Evolutionary conservation across 306 rosid genomes (phyloP).

Genomic region (Corylus americana): DNA sequence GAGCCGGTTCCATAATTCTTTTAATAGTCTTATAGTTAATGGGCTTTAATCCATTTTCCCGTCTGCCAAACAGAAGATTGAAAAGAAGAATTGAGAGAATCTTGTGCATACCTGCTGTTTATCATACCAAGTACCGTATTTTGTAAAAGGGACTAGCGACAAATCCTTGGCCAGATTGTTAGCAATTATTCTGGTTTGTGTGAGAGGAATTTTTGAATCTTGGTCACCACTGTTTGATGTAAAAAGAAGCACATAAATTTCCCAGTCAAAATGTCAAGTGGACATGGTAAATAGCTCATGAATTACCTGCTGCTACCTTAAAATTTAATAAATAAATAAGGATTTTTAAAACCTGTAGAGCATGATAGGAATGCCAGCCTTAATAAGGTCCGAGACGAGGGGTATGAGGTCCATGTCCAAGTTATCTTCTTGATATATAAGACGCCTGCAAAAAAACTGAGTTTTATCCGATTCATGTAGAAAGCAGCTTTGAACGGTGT

Average conservation of each 20-base stretch:
- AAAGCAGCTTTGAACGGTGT: too few species aligned
- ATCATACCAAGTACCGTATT: not conserved
- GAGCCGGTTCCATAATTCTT: too few species aligned
- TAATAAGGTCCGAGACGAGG: constrained; percentile 6
- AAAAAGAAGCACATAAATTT: not conserved
- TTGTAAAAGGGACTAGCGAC: not conserved
- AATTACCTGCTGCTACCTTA: not conserved
- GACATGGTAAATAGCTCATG: not conserved
- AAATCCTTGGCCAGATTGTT: constrained; percentile 2
- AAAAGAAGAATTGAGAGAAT: not conserved
- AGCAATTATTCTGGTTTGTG: constrained; percentile 7
- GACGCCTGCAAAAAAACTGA: not conserved
- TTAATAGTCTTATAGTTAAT: too few species aligned
- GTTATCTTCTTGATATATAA: constrained; percentile 4
- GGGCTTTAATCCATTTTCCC: too few species aligned
- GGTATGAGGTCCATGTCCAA: constrained; percentile 1
- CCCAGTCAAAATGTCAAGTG: not conserved
- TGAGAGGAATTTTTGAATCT: constrained; percentile 10
- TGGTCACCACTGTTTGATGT: constrained; percentile 2
- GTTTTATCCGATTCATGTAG: too few species aligned
- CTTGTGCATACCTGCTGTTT: not conserved
- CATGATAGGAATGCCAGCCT: constrained; percentile 1
- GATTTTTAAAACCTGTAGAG: constrained; percentile 11
- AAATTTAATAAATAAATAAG: not conserved
- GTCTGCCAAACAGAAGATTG: too few species aligned